Percentiles rank a stretch among this genome's conserved stretches.
These are phyloP conservation scores for Syzygium malaccense DNA, from an alignment of 441 rosid genomes.

Conservation along the genomic window DNA sequence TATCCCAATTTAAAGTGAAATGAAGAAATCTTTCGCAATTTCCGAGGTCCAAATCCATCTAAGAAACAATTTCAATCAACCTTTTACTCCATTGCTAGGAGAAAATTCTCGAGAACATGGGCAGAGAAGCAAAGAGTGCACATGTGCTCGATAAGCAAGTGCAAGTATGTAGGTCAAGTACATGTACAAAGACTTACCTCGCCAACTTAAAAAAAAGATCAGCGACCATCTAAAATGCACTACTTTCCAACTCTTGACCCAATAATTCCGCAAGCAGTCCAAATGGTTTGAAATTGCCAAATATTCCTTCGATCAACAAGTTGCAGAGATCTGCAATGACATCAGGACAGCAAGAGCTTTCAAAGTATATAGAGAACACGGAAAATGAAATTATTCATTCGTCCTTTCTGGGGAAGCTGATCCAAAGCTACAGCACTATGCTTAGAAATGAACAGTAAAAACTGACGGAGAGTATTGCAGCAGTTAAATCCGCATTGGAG, in stretches of 20 bases:
- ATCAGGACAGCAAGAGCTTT: not conserved
- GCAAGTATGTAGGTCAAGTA: not conserved
- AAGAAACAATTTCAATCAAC: not conserved
- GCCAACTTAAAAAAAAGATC: not conserved
- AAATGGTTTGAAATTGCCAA: not conserved
- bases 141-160: not conserved
- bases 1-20: not conserved
- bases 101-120: slow-evolving; percentile 66
- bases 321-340: not conserved
- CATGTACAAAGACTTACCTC: not conserved
- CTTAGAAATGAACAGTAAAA: not conserved
- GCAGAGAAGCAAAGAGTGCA: not conserved
- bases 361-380: not conserved
- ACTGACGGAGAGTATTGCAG: not conserved
- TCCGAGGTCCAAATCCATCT: not conserved
- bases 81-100: slow-evolving; percentile 13
- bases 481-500: not conserved
- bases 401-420: not conserved
- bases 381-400: not conserved
- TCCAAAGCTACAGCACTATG: not conserved
- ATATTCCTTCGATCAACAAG: not conserved
- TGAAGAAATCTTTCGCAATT: not conserved
- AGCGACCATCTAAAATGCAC: not conserved
- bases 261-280: not conserved
- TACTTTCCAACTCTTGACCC: not conserved